Evolutionary conservation across 164 flowering plant genomes (phyloP).

Genomic region (Litsea cubeba): DNA sequence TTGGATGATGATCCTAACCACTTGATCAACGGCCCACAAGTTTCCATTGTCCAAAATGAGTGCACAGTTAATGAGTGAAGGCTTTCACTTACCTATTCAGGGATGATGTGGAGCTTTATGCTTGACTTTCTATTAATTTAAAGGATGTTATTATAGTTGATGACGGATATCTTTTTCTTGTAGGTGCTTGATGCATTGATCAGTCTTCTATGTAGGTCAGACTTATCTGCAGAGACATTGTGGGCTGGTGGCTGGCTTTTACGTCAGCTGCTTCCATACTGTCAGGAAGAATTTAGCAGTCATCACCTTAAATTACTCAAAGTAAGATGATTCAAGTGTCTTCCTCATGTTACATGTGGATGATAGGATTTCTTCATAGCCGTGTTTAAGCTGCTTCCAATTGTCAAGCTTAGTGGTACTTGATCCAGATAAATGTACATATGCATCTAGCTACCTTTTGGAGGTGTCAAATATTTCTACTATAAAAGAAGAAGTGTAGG

Average conservation of each 20-base stretch:
- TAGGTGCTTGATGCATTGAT: slow-evolving; percentile 91
- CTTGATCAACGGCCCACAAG: too few relatives aligned
- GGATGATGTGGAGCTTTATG: background rate
- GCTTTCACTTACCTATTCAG: too few relatives aligned
- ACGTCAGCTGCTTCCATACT: slow-evolving; percentile 89
- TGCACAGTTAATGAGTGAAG: too few relatives aligned
- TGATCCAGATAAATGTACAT: background rate
- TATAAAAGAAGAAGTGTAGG: background rate
- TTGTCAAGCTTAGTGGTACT: background rate
- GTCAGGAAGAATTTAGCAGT: slow-evolving; percentile 69
- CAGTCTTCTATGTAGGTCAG: slow-evolving; percentile 75
- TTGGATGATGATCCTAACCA: too few relatives aligned
- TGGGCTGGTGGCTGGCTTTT: slow-evolving; percentile 99
- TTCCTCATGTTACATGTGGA: background rate
- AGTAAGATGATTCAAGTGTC: slow-evolving; percentile 32
- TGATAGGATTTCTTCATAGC: background rate
- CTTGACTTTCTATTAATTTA: background rate
- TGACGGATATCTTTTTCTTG: slow-evolving; percentile 7
- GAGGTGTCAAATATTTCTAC: background rate
- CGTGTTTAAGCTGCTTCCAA: background rate
- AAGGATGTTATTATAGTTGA: background rate
- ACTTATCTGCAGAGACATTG: slow-evolving; percentile 82
- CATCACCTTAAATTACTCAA: slow-evolving; percentile 61
- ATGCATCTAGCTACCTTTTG: background rate
- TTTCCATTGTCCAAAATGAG: too few relatives aligned